These are phyloP conservation scores for Helminthosporium solani DNA, from an alignment of 2,329 filamentous ascomycete species.

Conservation along the genomic window DNA sequence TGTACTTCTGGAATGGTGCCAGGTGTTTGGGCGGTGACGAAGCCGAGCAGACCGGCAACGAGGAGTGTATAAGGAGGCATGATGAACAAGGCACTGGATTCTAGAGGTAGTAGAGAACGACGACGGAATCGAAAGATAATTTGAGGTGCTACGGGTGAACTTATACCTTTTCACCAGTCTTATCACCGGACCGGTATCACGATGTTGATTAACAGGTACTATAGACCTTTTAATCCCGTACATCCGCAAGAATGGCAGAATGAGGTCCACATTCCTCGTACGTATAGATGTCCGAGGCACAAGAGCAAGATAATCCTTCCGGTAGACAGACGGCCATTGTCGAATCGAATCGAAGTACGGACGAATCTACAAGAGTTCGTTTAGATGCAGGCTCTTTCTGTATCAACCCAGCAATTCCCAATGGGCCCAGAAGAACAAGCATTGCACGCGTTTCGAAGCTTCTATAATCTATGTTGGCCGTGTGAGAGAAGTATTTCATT, in stretches of 20 bases:
- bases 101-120: constrained; percentile 1
- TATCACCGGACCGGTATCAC: constrained; percentile 4
- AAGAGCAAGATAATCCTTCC: constrained; percentile 1
- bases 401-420: too few relatives aligned
- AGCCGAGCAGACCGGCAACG: constrained; percentile 26
- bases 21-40: constrained; percentile 33
- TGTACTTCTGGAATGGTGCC: constrained; percentile 48
- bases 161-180: constrained; percentile 6
- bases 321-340: not conserved
- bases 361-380: too few relatives aligned
- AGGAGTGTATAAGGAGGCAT: constrained; percentile 31
- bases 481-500: constrained; percentile 12
- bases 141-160: constrained; percentile 1
- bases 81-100: constrained; percentile 6
- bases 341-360: constrained; percentile 1
- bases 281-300: not conserved
- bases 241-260: not conserved
- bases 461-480: constrained; percentile 9
- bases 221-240: constrained; percentile 1
- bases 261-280: not conserved
- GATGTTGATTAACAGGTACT: constrained; percentile 11
- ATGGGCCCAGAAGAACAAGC: constrained; percentile 10
- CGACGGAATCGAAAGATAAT: constrained; percentile 2
- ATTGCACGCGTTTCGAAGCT: constrained; percentile 8
- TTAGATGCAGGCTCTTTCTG: too few relatives aligned